phyloP scores from a whole-genome alignment of 345 rosid genomes.

The Ceriops tagal region DNA sequence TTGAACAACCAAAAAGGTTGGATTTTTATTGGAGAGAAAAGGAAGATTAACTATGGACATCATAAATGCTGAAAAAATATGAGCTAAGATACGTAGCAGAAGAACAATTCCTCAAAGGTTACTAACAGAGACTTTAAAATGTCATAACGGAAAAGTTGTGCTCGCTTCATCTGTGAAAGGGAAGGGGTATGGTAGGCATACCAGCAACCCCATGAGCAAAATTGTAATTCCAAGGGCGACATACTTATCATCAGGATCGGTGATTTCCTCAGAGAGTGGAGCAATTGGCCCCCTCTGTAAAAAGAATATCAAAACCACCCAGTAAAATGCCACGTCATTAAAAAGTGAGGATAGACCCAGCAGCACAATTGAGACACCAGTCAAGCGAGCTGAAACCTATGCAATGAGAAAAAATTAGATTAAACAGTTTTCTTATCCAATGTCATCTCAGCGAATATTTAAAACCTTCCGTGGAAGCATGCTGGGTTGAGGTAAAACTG shows the following conservation, averaged over 20 bases:
- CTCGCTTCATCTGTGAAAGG: constrained; percentile 55
- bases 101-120: no score
- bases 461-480: not conserved
- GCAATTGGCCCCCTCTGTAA: constrained; percentile 85
- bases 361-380: constrained; percentile 56
- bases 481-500: not conserved
- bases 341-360: constrained; percentile 74
- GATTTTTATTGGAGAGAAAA: no score
- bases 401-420: constrained; percentile 10
- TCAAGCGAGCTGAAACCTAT: constrained; percentile 75
- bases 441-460: no score
- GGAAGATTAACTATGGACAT: not conserved
- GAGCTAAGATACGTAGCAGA: not conserved
- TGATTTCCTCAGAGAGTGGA: constrained; percentile 75
- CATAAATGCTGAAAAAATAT: not conserved
- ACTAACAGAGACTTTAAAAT: not conserved
- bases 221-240: constrained; percentile 63
- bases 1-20: no score
- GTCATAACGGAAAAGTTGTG: constrained; percentile 33
- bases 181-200: constrained; percentile 81
- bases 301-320: constrained; percentile 84
- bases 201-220: constrained; percentile 66
- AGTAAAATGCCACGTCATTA: constrained; percentile 85
- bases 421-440: not conserved
- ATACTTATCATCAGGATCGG: constrained; percentile 57